These are phyloP conservation scores for Isoetes engelmannii DNA, from an alignment of 83 land plant species.

Conservation along the genomic window DNA sequence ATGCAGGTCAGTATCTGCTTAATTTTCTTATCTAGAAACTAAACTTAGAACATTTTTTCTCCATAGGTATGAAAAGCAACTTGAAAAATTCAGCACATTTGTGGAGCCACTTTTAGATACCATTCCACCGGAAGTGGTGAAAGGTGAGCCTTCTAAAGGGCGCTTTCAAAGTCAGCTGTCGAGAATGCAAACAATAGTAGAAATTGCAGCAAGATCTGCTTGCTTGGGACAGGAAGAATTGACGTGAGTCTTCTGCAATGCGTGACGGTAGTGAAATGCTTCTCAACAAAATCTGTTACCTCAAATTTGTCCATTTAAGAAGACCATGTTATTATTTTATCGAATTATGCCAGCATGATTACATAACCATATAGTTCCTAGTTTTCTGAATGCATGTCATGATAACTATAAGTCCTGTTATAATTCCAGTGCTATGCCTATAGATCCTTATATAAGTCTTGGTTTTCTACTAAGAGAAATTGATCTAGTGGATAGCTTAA, in stretches of 20 bases:
- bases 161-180: conserved; percentile 12
- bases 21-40: not conserved
- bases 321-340: no score
- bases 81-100: conserved; percentile 48
- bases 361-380: no score
- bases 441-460: not conserved
- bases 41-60: not conserved
- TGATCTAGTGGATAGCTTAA: no score
- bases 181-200: conserved; percentile 36
- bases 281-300: no score
- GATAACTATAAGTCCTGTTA: no score
- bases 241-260: conserved; percentile 2
- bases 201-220: not conserved
- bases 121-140: conserved; percentile 44
- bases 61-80: conserved; percentile 56
- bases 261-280: no score
- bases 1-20: not conserved
- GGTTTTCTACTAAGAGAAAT: not conserved
- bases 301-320: no score
- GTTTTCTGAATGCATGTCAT: no score
- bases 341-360: no score
- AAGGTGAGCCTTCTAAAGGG: no score
- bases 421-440: not conserved
- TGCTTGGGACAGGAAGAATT: conserved; percentile 4
- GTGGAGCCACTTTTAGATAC: conserved; percentile 62